These are phyloP conservation scores for Naematelia aurantialba DNA, from an alignment of 768 basidiomycete species.

Conservation along the genomic window DNA sequence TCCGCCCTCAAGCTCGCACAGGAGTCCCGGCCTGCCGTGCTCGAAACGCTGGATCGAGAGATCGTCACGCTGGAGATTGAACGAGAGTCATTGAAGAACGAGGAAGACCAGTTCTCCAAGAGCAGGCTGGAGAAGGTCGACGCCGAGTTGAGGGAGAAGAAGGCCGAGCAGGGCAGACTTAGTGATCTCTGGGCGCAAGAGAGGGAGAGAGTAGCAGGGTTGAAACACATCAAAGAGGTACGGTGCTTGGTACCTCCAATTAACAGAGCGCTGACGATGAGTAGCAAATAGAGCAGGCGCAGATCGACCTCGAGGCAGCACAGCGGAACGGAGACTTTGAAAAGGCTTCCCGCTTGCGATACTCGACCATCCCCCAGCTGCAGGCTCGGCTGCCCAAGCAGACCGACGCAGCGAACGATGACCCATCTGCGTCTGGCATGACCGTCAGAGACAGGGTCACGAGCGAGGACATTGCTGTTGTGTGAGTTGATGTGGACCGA, in stretches of 20 bases:
- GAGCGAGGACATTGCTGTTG: slow-evolving; percentile 80
- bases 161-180: slow-evolving; percentile 61
- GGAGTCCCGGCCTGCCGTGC: slow-evolving; percentile 71
- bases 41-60: slow-evolving; percentile 76
- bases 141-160: slow-evolving; percentile 60
- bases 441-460: slow-evolving; percentile 84
- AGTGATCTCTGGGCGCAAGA: slow-evolving; percentile 64
- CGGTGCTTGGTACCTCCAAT: background rate
- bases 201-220: slow-evolving; percentile 49
- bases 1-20: slow-evolving; percentile 81
- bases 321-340: slow-evolving; percentile 87
- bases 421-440: slow-evolving; percentile 54
- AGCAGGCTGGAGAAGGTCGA: slow-evolving; percentile 70
- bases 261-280: slow-evolving; percentile 54
- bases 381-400: slow-evolving; percentile 64
- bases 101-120: slow-evolving; percentile 75
- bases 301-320: slow-evolving; percentile 78
- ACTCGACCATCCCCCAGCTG: slow-evolving; percentile 77
- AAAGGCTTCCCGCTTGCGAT: slow-evolving; percentile 74
- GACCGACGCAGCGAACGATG: slow-evolving; percentile 54
- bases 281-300: slow-evolving; percentile 72
- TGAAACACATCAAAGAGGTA: slow-evolving; percentile 48
- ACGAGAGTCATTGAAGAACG: slow-evolving; percentile 81
- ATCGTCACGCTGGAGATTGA: slow-evolving; percentile 86
- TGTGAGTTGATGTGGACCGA: slow-evolving; percentile 47